Percentiles rank a stretch among this genome's conserved stretches.
phyloP scores from a whole-genome alignment of 1,139 yeast species.

The Candida pseudoviswanathii region DNA sequence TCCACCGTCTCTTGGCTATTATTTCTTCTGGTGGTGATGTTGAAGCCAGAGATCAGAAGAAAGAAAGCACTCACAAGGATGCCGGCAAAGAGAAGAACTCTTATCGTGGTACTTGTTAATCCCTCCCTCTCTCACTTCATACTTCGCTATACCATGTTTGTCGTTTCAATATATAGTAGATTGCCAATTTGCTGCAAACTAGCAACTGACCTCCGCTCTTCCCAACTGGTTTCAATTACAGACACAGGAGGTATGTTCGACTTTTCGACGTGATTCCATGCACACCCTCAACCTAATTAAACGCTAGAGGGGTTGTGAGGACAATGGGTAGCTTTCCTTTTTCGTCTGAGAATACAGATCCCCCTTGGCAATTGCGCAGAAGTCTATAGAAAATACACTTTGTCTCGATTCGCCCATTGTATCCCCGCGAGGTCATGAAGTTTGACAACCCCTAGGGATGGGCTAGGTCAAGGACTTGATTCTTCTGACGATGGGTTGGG shows the following conservation, averaged over 20 bases:
- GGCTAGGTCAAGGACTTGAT: neutral
- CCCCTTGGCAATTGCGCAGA: too few relatives aligned
- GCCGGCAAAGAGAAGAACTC: slow-evolving; percentile 40
- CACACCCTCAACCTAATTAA: neutral
- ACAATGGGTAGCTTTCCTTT: neutral
- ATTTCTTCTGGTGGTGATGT: slow-evolving; percentile 43
- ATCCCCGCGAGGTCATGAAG: neutral
- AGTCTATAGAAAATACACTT: too few relatives aligned
- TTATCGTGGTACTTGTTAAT: slow-evolving; percentile 57
- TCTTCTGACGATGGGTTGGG: neutral
- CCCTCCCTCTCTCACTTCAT: too few relatives aligned
- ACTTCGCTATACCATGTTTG: neutral
- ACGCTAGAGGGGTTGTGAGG: neutral
- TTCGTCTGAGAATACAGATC: neutral
- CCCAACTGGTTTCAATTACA: too few relatives aligned
- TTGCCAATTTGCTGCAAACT: too few relatives aligned
- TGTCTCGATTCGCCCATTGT: too few relatives aligned
- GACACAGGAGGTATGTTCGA: too few relatives aligned
- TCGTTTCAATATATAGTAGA: neutral
- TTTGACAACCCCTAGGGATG: too few relatives aligned
- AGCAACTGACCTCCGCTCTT: too few relatives aligned
- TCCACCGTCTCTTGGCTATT: slow-evolving; percentile 37
- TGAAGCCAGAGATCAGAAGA: slow-evolving; percentile 30
- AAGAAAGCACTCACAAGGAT: slow-evolving; percentile 25
- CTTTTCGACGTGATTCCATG: neutral